These are phyloP conservation scores for Pisolithus albus DNA, from an alignment of 768 basidiomycete species.

Conservation along the genomic window DNA sequence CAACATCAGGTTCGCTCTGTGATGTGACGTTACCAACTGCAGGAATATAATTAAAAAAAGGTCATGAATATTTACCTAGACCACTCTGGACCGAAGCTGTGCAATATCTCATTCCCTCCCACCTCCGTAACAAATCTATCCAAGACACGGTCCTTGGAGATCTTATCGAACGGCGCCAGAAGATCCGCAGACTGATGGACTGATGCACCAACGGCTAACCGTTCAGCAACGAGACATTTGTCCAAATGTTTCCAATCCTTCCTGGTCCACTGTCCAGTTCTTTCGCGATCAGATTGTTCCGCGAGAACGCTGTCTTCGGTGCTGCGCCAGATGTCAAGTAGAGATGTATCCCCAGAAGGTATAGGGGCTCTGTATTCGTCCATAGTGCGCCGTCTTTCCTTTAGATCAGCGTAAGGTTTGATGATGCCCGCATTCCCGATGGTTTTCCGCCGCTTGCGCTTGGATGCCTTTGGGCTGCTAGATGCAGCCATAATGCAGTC, in stretches of 20 bases:
- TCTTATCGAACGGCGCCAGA: constrained; percentile 46
- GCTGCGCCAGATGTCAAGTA: constrained; percentile 24
- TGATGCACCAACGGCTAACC: constrained; percentile 41
- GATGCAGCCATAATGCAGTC: constrained; percentile 56
- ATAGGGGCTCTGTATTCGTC: constrained; percentile 12
- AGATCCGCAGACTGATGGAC: constrained; percentile 23
- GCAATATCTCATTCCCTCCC: constrained; percentile 38
- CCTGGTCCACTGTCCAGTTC: constrained; percentile 50
- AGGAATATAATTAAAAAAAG: not conserved
- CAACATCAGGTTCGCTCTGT: constrained; percentile 18
- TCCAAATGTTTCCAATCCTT: constrained; percentile 79
- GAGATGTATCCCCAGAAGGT: constrained; percentile 29
- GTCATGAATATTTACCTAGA: constrained; percentile 37
- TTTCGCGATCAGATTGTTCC: constrained; percentile 17
- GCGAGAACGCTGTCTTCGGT: constrained; percentile 25
- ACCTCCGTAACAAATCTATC: constrained; percentile 46
- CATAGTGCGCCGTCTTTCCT: constrained; percentile 9
- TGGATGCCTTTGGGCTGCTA: constrained; percentile 19
- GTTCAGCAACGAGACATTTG: constrained; percentile 68
- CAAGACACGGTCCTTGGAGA: constrained; percentile 54
- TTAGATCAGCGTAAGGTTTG: constrained; percentile 17
- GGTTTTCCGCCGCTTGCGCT: constrained; percentile 34
- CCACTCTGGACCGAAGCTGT: constrained; percentile 47
- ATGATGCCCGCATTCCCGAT: constrained; percentile 24
- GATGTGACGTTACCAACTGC: not conserved